These are phyloP conservation scores for Trametes versicolor DNA, from an alignment of 1,284 basidiomycete genomes.

Conservation along the genomic window DNA sequence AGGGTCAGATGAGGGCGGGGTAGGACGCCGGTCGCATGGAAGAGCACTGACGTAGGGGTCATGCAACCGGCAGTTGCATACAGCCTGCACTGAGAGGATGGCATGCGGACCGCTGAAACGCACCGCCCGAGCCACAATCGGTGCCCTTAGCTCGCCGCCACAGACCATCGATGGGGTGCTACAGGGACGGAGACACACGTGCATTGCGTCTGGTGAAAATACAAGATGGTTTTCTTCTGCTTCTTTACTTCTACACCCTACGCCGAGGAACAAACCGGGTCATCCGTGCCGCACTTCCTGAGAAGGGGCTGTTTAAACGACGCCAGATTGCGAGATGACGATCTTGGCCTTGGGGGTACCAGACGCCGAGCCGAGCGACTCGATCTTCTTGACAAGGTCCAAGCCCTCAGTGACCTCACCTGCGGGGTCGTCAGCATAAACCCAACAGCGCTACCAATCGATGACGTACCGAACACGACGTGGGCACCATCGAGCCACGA, in stretches of 20 bases:
- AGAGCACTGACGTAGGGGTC: not conserved
- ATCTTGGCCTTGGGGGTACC: slow-evolving; percentile 60
- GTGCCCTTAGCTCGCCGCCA: slow-evolving; percentile 7
- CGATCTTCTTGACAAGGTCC: slow-evolving; percentile 73
- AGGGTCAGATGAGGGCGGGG: not conserved
- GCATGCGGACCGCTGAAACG: not conserved
- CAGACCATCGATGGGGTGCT: slow-evolving; percentile 22
- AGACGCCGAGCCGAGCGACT: slow-evolving; percentile 61
- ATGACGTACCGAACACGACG: slow-evolving; percentile 79
- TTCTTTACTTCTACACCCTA: slow-evolving; percentile 30
- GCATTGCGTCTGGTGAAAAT: slow-evolving; percentile 35
- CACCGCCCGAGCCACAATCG: slow-evolving; percentile 17
- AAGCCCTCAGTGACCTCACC: slow-evolving; percentile 73
- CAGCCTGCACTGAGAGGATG: slow-evolving; percentile 14
- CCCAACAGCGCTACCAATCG: slow-evolving; percentile 29
- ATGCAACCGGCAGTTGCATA: not conserved
- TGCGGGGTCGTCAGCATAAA: slow-evolving; percentile 35
- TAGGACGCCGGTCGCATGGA: not conserved
- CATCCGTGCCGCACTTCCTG: slow-evolving; percentile 9
- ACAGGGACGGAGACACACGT: slow-evolving; percentile 24
- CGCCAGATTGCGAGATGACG: slow-evolving; percentile 63
- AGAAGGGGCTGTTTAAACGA: slow-evolving; percentile 47
- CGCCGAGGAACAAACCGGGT: slow-evolving; percentile 21
- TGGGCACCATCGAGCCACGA: slow-evolving; percentile 82
- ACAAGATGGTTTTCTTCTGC: slow-evolving; percentile 40